phyloP scores from a whole-genome alignment of 192 early-diverging fungal genomes.

The Diversispora eburnea region DNA sequence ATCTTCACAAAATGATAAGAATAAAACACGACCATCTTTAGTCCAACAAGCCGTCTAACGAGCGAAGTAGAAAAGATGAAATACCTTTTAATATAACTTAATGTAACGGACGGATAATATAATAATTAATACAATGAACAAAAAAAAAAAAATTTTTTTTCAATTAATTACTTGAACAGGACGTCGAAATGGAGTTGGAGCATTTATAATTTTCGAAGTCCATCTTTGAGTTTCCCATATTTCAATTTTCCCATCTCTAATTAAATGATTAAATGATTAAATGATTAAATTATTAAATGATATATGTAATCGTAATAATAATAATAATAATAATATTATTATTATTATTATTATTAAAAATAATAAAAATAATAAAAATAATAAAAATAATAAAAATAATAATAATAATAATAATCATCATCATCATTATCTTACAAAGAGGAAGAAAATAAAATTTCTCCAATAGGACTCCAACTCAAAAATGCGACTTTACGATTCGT shows the following conservation, averaged over 20 bases:
- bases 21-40: not conserved
- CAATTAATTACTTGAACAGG: not conserved
- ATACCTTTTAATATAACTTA: not conserved
- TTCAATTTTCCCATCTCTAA: constrained; percentile 15
- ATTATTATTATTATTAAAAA: too few relatives aligned
- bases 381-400: not conserved
- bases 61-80: not conserved
- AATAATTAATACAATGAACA: not conserved
- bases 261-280: too few relatives aligned
- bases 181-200: not conserved
- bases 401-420: too few relatives aligned
- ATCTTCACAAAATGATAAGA: not conserved
- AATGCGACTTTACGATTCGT: not conserved
- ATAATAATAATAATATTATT: not conserved
- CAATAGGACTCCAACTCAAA: constrained; percentile 21
- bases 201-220: constrained; percentile 20
- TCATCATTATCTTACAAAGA: constrained; percentile 11
- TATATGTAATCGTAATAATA: not conserved
- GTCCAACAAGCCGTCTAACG: constrained; percentile 26
- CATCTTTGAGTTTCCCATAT: constrained; percentile 25
- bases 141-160: not conserved
- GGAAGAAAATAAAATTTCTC: constrained; percentile 17
- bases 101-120: too few relatives aligned
- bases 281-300: not conserved
- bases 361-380: too few relatives aligned